Evolutionary conservation across 768 basidiomycete genomes (phyloP), one percentile per base, ranked within the genome.

Genomic region (Phlebiopsis flavidoalba): DNA sequence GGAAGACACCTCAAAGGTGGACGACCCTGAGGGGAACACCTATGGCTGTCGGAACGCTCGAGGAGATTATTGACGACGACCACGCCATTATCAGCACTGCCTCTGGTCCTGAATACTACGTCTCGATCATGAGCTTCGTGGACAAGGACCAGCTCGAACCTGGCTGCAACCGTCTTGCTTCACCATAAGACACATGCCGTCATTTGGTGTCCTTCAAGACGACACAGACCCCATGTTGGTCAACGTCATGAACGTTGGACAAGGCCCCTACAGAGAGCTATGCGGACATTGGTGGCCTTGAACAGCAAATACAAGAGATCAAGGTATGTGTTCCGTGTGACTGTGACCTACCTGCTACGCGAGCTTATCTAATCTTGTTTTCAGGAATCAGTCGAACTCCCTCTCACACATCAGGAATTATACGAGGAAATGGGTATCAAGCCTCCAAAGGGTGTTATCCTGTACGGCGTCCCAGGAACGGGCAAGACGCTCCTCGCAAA

Each of bases 391-490:
- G 96, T 98, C 50, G 97, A 98, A 75, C 82, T 98, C 35, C 97
- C 97, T 0, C 79, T 99, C 22, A 98, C 96, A 8, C 97, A 98
- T 71, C 97, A 97, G 3, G 97, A 99, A 71, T 77, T 98, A 43
- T 99, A 98, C 75, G 96, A 98, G 75, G 96, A 98, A 79, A 98
- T 99, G 97, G 97, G 97, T 59, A 98, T 99, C 75, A 91, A 91
- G 68, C 97, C 96, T n/a, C 97, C 97, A 21, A 98, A 98, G 74
- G 97, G 97, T 77, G 96, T 99, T 71, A 98, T 99, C 65, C 83
- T 99, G 1, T 99, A 98, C 69, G 97, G 97, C 65, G 96, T 96
- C 3, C 97, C 97, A 0, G 97, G 97, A 58, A 98, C 96, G 12
- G 97, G 97, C 58, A 99, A 99, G 77, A 99, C 97, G 0, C 84